Conservation (phyloP, 179 eudicot genomes). For the Drosera spatulata region DNA sequence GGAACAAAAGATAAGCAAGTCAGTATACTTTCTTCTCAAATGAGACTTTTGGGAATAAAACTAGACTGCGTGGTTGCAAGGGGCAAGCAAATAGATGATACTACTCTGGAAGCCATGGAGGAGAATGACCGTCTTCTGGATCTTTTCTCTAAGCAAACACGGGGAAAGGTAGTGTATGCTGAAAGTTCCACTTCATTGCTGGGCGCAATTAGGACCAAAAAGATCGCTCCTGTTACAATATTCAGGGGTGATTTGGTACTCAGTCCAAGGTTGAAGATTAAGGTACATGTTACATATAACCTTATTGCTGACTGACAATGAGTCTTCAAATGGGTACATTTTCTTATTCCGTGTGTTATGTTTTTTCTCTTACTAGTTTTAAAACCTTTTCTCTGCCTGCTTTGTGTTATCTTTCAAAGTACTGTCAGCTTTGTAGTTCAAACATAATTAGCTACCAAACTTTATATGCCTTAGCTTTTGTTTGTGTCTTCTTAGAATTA, state of each 20-base stretch:
- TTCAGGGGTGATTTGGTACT: conserved; percentile 93
- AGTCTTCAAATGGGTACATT: too few relatives aligned
- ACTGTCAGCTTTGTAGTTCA: too few relatives aligned
- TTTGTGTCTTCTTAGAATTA: too few relatives aligned
- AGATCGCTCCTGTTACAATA: conserved; percentile 74
- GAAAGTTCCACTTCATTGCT: conserved; percentile 64
- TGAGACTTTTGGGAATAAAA: conserved; percentile 74
- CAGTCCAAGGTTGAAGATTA: conserved; percentile 64
- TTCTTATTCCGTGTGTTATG: too few relatives aligned
- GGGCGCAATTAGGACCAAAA: conserved; percentile 90
- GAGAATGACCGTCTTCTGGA: conserved; percentile 70
- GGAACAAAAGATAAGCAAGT: conserved; percentile 96
- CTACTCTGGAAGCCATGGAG: conserved; percentile 37
- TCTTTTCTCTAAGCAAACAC: conserved; percentile 48
- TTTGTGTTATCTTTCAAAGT: too few relatives aligned
- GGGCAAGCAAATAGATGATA: conserved; percentile 29
- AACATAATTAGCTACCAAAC: too few relatives aligned
- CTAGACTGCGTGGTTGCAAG: conserved; percentile 75
- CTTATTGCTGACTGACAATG: too few relatives aligned
- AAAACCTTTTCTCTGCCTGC: too few relatives aligned
- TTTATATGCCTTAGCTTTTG: too few relatives aligned
- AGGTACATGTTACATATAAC: conserved; percentile 32
- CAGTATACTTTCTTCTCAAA: conserved; percentile 66
- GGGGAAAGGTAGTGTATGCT: conserved; percentile 57
- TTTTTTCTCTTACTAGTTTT: too few relatives aligned